phyloP scores from a whole-genome alignment of 768 basidiomycete genomes.

The Pisolithus microcarpus region DNA sequence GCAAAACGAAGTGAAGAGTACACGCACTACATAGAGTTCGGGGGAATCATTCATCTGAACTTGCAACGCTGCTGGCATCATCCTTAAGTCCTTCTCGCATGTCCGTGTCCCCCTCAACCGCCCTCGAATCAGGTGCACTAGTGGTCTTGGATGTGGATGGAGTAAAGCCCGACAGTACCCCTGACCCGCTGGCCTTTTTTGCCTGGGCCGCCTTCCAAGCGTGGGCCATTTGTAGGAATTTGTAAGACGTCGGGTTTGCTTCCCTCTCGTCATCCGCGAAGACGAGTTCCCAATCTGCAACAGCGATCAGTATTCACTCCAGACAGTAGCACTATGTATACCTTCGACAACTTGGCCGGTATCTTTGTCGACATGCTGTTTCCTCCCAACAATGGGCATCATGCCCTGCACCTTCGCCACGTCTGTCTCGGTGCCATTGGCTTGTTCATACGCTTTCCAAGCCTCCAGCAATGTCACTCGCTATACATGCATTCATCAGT shows the following conservation, averaged over 20 bases:
- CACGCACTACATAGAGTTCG: neutral
- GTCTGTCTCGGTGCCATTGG: constrained; percentile 65
- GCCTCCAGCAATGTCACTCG: constrained; percentile 88
- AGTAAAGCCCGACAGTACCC: constrained; percentile 42
- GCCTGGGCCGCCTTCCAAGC: constrained; percentile 68
- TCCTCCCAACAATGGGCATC: constrained; percentile 89
- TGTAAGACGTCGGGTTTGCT: constrained; percentile 88
- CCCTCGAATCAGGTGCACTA: constrained; percentile 2
- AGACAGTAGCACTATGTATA: constrained; percentile 25
- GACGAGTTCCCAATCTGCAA: constrained; percentile 84
- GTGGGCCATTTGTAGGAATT: constrained; percentile 93
- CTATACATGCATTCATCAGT: constrained; percentile 32
- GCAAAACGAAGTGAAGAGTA: neutral
- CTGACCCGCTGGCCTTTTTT: constrained; percentile 30
- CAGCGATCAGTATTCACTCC: neutral
- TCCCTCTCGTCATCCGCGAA: constrained; percentile 96
- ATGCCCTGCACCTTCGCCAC: constrained; percentile 79
- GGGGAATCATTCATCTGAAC: constrained; percentile 37
- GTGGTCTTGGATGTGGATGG: constrained; percentile 26
- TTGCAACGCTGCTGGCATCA: constrained; percentile 41
- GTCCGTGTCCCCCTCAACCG: constrained; percentile 14
- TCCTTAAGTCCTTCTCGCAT: constrained; percentile 18
- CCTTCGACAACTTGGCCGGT: constrained; percentile 86
- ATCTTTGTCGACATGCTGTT: constrained; percentile 75
- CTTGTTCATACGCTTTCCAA: constrained; percentile 92